Evolutionary conservation across 257 asterid species (phyloP).

Genomic region (Forsythia suspensa): DNA sequence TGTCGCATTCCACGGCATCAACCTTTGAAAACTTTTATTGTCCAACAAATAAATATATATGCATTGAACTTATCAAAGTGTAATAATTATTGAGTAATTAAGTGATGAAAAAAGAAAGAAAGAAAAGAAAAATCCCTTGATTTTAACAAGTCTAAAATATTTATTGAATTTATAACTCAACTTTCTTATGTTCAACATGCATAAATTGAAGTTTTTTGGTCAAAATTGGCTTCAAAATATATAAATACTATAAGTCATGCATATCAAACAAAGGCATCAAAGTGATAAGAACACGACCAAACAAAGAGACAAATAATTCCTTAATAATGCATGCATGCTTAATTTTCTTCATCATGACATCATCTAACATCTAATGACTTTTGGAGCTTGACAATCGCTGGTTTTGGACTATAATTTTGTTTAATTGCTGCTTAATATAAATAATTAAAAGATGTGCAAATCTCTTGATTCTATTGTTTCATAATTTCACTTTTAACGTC

Average conservation of each 20-base stretch:
- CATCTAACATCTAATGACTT: slow-evolving; percentile 10
- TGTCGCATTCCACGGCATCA: too few species aligned
- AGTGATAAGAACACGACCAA: background rate
- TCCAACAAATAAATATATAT: too few species aligned
- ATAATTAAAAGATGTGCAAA: background rate
- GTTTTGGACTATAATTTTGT: slow-evolving; percentile 12
- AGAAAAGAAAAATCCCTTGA: too few species aligned
- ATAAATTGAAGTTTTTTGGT: background rate
- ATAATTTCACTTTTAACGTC: too few species aligned
- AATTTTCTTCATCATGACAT: slow-evolving; percentile 17
- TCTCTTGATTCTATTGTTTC: too few species aligned
- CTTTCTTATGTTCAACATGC: background rate
- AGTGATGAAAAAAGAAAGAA: too few species aligned
- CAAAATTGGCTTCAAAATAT: background rate
- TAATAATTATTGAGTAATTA: too few species aligned
- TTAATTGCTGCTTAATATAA: background rate
- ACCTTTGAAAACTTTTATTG: too few species aligned
- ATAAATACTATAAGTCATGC: too few species aligned
- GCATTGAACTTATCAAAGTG: too few species aligned
- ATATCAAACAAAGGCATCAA: background rate
- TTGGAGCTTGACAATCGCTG: slow-evolving; percentile 10
- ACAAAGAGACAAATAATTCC: slow-evolving; percentile 9
- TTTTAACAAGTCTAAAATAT: too few species aligned
- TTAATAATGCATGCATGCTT: background rate
- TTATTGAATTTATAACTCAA: background rate